phyloP scores from a whole-genome alignment of 2,329 filamentous ascomycete species.

The Neofusicoccum laricinum region DNA sequence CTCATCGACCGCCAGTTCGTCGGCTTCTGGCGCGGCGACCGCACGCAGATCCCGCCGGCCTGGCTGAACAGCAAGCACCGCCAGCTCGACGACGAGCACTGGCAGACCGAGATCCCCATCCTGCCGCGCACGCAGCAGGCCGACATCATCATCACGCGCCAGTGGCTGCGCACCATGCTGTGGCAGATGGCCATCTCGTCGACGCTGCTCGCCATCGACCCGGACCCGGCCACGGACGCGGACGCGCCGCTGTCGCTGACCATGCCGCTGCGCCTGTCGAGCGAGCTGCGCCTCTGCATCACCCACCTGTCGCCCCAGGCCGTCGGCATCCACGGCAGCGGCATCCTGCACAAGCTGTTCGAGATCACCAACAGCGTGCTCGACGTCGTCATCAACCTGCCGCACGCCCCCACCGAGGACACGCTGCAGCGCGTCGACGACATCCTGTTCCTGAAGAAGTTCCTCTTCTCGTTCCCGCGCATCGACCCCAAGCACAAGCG shows the following conservation, averaged over 20 bases:
- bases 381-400: constrained; percentile 55
- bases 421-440: constrained; percentile 51
- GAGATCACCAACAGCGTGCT: constrained; percentile 60
- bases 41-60: constrained; percentile 37
- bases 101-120: constrained; percentile 37
- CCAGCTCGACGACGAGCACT: constrained; percentile 41
- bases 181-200: constrained; percentile 53
- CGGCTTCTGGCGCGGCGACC: constrained; percentile 40
- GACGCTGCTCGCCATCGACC: constrained; percentile 32
- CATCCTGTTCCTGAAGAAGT: constrained; percentile 52
- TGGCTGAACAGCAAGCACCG: constrained; percentile 48
- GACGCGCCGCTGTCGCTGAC: constrained; percentile 36
- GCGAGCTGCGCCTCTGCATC: constrained; percentile 43
- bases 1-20: constrained; percentile 46
- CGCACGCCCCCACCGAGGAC: constrained; percentile 46
- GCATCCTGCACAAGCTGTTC: constrained; percentile 58
- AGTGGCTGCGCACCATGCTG: constrained; percentile 49
- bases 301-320: constrained; percentile 42
- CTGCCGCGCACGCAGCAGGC: constrained; percentile 46
- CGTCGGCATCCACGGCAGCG: constrained; percentile 55
- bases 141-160: constrained; percentile 49
- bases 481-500: constrained; percentile 47
- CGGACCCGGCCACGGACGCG: constrained; percentile 26
- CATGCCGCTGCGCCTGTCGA: constrained; percentile 45
- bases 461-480: constrained; percentile 50